A percentile compares a stretch with the other conserved stretches of the same genome.
These are phyloP conservation scores for Cyphellophora europaea DNA, from an alignment of 2,329 filamentous ascomycete genomes.

Conservation along the genomic window DNA sequence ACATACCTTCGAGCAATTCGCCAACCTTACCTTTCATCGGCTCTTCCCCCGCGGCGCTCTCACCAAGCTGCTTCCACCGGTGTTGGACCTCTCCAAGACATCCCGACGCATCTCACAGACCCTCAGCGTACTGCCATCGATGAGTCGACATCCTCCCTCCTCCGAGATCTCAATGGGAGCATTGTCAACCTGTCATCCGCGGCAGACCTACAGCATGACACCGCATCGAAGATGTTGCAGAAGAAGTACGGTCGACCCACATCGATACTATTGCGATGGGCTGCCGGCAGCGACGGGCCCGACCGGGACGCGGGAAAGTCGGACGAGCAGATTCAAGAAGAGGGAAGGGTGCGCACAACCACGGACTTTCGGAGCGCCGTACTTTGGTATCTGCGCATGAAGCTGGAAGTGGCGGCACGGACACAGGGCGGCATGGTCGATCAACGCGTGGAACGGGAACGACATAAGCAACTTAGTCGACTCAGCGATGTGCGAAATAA, in stretches of 20 bases:
- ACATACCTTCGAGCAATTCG: conserved; percentile 73
- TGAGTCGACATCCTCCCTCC: conserved; percentile 71
- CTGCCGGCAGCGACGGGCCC: conserved; percentile 39
- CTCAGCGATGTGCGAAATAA: conserved; percentile 55
- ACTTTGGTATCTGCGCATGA: conserved; percentile 68
- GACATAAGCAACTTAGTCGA: conserved; percentile 82
- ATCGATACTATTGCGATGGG: conserved; percentile 58
- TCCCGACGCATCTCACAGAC: conserved; percentile 59
- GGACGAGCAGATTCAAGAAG: conserved; percentile 61
- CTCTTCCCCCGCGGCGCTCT: conserved; percentile 35
- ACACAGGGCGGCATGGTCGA: conserved; percentile 91
- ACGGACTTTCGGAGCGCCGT: conserved; percentile 71
- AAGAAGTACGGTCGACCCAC: conserved; percentile 56
- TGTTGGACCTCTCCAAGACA: conserved; percentile 7
- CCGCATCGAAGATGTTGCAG: conserved; percentile 58
- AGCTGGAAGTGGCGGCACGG: conserved; percentile 65
- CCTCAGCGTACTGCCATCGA: conserved; percentile 79
- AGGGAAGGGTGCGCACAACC: conserved; percentile 58
- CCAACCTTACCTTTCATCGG: conserved; percentile 81
- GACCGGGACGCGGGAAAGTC: conserved; percentile 41
- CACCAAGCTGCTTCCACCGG: conserved; percentile 26
- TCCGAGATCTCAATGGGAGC: conserved; percentile 74
- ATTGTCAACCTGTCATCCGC: conserved; percentile 74
- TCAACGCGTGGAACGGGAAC: conserved; percentile 68
- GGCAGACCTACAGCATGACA: conserved; percentile 71